Conservation (phyloP, 1,284 basidiomycete species). For the Cerioporus squamosus region DNA sequence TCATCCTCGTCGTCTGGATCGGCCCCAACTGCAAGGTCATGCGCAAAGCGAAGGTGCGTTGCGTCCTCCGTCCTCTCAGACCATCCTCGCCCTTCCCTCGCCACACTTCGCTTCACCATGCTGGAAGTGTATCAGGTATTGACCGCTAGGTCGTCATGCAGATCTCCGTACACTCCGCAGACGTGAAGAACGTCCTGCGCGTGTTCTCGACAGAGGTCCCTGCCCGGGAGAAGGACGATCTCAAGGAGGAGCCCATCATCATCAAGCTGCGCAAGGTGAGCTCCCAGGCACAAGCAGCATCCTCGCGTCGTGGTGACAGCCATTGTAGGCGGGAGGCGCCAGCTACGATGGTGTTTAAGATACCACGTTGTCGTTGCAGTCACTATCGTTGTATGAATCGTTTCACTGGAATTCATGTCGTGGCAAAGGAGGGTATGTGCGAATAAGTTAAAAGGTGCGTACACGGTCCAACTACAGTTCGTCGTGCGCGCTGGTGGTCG, state of each 20-base stretch:
- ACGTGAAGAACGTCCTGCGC: slow-evolving; percentile 81
- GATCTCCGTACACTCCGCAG: slow-evolving; percentile 88
- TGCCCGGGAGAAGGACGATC: slow-evolving; percentile 78
- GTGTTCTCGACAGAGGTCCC: slow-evolving; percentile 87
- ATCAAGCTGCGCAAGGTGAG: slow-evolving; percentile 74
- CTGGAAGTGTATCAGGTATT: too few relatives aligned
- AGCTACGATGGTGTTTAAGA: slow-evolving; percentile 79
- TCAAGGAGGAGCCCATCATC: slow-evolving; percentile 82
- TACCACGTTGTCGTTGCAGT: slow-evolving; percentile 8
- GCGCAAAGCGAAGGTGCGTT: slow-evolving; percentile 84
- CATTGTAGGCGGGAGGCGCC: slow-evolving; percentile 71
- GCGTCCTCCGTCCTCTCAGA: background rate
- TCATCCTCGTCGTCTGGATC: slow-evolving; percentile 90
- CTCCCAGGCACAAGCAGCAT: background rate
- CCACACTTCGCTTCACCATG: background rate
- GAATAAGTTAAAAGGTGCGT: background rate
- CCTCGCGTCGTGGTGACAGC: background rate
- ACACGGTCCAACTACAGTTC: slow-evolving; percentile 11
- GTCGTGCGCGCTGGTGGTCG: slow-evolving; percentile 1
- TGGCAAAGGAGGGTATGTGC: background rate
- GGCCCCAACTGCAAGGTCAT: slow-evolving; percentile 85
- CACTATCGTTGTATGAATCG: slow-evolving; percentile 21
- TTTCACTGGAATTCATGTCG: slow-evolving; percentile 1
- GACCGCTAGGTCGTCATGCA: slow-evolving; percentile 35
- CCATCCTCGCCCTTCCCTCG: background rate